A percentile compares a stretch with the other conserved stretches of the same genome.
phyloP scores from a whole-genome alignment of 139 green algal species.

The Nannochloris sp. region DNA sequence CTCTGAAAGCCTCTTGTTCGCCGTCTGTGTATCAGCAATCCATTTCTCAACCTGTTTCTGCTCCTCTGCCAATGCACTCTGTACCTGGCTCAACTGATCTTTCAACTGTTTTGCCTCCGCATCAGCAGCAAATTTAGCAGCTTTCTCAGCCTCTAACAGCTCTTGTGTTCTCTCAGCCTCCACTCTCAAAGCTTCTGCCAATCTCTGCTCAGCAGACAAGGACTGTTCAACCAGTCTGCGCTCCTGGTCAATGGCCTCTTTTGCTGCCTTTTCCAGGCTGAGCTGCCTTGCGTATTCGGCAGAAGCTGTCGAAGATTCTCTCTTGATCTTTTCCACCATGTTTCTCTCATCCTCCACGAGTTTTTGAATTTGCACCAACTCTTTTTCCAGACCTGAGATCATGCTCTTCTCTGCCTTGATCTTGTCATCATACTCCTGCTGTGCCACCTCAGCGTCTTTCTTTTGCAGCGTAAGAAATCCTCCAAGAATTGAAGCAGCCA shows the following conservation, averaged over 20 bases:
- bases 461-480: conserved; percentile 23
- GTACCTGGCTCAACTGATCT: conserved; percentile 19
- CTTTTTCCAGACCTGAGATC: conserved; percentile 2
- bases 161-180: conserved; percentile 32
- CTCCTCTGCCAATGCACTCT: conserved; percentile 8
- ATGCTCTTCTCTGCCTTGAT: conserved; percentile 16
- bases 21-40: conserved; percentile 8
- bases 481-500: conserved; percentile 16
- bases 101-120: conserved; percentile 39
- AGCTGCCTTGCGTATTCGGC: conserved; percentile 13
- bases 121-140: conserved; percentile 39
- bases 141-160: conserved; percentile 37
- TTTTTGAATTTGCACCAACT: conserved; percentile 15
- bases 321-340: conserved; percentile 17
- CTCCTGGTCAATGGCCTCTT: conserved; percentile 18
- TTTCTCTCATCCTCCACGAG: conserved; percentile 14
- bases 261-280: conserved; percentile 24
- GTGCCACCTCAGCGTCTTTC: conserved; percentile 14
- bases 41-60: conserved; percentile 8
- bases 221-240: conserved; percentile 18
- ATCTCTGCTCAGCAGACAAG: conserved; percentile 27
- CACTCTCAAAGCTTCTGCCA: conserved; percentile 19
- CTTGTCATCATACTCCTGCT: conserved; percentile 4
- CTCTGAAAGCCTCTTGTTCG: conserved; percentile 8
- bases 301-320: conserved; percentile 9